These are phyloP conservation scores for Tephrocybe sp. DNA, from an alignment of 768 basidiomycete species.

Conservation along the genomic window DNA sequence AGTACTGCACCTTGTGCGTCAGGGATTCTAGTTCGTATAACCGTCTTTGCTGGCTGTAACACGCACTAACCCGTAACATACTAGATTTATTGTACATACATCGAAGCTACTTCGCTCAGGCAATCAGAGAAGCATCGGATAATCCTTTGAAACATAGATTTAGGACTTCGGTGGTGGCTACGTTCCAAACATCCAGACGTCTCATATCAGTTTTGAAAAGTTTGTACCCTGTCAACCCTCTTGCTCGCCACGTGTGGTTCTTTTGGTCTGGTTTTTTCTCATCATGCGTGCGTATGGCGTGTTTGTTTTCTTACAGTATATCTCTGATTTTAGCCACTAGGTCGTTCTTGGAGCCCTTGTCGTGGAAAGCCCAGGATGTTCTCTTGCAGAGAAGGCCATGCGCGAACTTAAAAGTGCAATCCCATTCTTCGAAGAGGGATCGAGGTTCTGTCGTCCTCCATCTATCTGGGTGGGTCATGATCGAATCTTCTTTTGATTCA, in stretches of 20 bases:
- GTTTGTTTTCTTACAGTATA: not conserved
- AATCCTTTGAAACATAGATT: slow-evolving; percentile 46
- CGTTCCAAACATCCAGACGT: slow-evolving; percentile 42
- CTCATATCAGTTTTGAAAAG: slow-evolving; percentile 39
- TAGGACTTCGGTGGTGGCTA: slow-evolving; percentile 43
- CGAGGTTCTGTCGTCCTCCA: slow-evolving; percentile 35
- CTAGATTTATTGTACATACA: slow-evolving; percentile 47
- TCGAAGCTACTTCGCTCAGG: slow-evolving; percentile 48
- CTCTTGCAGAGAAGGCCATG: slow-evolving; percentile 38
- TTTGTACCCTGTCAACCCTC: slow-evolving; percentile 36
- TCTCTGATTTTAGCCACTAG: slow-evolving; percentile 23
- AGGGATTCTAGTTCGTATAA: slow-evolving; percentile 45
- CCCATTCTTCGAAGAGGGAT: slow-evolving; percentile 43
- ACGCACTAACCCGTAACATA: not conserved
- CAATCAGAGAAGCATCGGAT: slow-evolving; percentile 38
- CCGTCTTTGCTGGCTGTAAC: not conserved
- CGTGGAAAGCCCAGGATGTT: slow-evolving; percentile 44
- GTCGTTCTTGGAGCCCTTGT: slow-evolving; percentile 47
- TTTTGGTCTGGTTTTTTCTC: slow-evolving; percentile 54
- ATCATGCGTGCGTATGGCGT: slow-evolving; percentile 41
- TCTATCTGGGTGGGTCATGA: slow-evolving; percentile 32
- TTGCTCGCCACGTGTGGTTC: slow-evolving; percentile 40
- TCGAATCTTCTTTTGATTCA: not conserved
- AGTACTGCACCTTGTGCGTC: slow-evolving; percentile 39
- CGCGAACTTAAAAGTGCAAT: slow-evolving; percentile 36